Evolutionary conservation across 1,139 yeast genomes (phyloP).

Genomic region (Geotrichum europaeum): DNA sequence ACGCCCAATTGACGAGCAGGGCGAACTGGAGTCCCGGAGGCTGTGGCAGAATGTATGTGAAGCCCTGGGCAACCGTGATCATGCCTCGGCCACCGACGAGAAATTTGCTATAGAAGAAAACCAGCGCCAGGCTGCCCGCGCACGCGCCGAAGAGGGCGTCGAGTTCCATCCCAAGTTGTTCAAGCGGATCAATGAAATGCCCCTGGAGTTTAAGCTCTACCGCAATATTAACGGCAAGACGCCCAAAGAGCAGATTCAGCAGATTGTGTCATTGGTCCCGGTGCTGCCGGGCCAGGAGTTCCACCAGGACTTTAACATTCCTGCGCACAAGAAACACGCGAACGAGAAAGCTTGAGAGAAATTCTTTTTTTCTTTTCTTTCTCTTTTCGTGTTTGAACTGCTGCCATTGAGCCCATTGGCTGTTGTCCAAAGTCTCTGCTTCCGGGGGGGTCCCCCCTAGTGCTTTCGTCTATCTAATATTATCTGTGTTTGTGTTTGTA

Average conservation of each 20-base stretch:
- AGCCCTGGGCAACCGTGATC: conserved; percentile 73
- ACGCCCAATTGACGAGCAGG: conserved; percentile 74
- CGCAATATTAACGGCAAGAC: conserved; percentile 46
- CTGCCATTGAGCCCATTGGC: not conserved
- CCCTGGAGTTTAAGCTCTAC: conserved; percentile 58
- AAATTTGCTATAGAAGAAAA: conserved; percentile 78
- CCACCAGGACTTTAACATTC: conserved; percentile 57
- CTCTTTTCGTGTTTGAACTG: not conserved
- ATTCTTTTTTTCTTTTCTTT: not conserved
- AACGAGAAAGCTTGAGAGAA: not conserved
- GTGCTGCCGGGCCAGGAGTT: conserved; percentile 71
- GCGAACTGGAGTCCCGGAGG: conserved; percentile 69
- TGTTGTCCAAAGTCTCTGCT: not conserved
- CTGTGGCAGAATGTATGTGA: conserved; percentile 78
- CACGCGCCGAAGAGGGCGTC: conserved; percentile 69
- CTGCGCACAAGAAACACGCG: conserved; percentile 51
- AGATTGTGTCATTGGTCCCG: conserved; percentile 57
- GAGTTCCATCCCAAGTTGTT: conserved; percentile 79
- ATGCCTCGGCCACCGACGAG: conserved; percentile 77
- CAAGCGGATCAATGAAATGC: conserved; percentile 35
- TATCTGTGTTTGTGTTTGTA: not conserved
- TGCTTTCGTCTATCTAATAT: not conserved
- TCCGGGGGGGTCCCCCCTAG: not conserved
- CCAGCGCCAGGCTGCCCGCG: conserved; percentile 69
- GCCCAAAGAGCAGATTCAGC: conserved; percentile 48